These are phyloP conservation scores for Melampsora larici-populina DNA, from an alignment of 1,284 basidiomycete species.

Conservation along the genomic window DNA sequence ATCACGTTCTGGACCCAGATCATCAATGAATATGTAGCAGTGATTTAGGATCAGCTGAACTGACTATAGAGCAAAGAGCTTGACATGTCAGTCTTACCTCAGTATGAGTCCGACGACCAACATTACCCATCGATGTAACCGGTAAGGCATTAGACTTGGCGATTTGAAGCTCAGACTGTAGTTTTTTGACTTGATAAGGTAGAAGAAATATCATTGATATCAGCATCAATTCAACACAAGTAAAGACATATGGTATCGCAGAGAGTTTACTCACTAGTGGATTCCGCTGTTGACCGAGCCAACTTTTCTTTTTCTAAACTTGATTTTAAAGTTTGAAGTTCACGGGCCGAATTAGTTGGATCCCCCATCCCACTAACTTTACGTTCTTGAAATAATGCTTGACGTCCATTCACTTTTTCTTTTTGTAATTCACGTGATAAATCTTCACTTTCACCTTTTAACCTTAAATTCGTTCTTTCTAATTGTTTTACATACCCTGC, in stretches of 20 bases:
- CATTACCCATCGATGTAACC: slow-evolving; percentile 15
- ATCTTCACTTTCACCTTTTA: slow-evolving; percentile 82
- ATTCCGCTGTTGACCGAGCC: slow-evolving; percentile 61
- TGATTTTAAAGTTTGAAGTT: slow-evolving; percentile 43
- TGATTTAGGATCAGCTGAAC: slow-evolving; percentile 57
- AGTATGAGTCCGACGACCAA: slow-evolving; percentile 33
- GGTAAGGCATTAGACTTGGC: slow-evolving; percentile 1
- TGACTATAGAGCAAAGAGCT: slow-evolving; percentile 61
- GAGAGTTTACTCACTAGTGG: slow-evolving; percentile 53
- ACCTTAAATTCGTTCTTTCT: slow-evolving; percentile 72
- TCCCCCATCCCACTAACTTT: slow-evolving; percentile 41
- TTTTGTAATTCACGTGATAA: slow-evolving; percentile 70
- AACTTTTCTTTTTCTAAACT: slow-evolving; percentile 51
- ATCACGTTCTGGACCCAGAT: neutral
- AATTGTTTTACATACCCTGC: slow-evolving; percentile 73
- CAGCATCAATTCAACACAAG: neutral
- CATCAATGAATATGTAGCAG: slow-evolving; percentile 57
- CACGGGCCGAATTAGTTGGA: slow-evolving; percentile 26
- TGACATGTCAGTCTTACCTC: slow-evolving; percentile 19
- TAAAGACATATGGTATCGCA: neutral
- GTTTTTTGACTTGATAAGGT: slow-evolving; percentile 17
- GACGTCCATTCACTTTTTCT: slow-evolving; percentile 65
- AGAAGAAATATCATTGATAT: neutral
- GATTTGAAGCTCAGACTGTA: slow-evolving; percentile 41
- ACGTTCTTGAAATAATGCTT: slow-evolving; percentile 28